A percentile compares a stretch with the other conserved stretches of the same genome.
These are phyloP conservation scores for Lactifluus subvellereus DNA, from an alignment of 768 basidiomycete species.

Conservation along the genomic window DNA sequence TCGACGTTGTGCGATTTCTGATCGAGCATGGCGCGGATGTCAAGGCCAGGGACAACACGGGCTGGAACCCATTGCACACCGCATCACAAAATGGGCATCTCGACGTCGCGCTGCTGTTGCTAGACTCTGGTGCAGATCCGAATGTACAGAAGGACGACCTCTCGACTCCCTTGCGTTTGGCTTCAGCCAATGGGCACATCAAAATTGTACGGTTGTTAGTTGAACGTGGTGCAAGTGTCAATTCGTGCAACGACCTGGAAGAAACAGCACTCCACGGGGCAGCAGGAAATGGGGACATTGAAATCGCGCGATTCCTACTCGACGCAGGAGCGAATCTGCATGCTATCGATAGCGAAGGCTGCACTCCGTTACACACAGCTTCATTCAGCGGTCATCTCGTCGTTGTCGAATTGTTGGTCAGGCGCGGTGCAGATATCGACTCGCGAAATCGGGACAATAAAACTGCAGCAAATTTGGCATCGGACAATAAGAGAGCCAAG, in stretches of 20 bases:
- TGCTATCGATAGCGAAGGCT: background rate
- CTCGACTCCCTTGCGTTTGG: background rate
- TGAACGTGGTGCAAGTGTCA: background rate
- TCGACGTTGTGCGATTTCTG: constrained; percentile 6
- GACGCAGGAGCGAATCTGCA: constrained; percentile 8
- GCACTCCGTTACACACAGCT: constrained; percentile 9
- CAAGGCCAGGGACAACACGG: background rate
- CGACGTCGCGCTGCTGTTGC: background rate
- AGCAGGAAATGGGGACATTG: background rate
- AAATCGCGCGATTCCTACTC: constrained; percentile 1
- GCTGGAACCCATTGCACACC: background rate
- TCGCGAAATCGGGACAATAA: background rate
- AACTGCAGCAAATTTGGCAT: background rate
- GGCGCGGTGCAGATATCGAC: background rate
- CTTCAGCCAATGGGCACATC: background rate
- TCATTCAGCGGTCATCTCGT: background rate
- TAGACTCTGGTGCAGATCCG: background rate
- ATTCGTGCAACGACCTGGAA: background rate
- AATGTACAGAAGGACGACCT: background rate
- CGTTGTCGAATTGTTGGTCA: background rate
- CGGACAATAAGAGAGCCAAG: background rate
- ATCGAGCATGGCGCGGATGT: background rate
- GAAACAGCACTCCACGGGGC: constrained; percentile 8
- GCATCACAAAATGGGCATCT: background rate
- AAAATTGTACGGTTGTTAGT: background rate